Base-by-base conservation (phyloP, 225 moss, liverwort and hornwort species). In the Takakia lepidozioides region DNA sequence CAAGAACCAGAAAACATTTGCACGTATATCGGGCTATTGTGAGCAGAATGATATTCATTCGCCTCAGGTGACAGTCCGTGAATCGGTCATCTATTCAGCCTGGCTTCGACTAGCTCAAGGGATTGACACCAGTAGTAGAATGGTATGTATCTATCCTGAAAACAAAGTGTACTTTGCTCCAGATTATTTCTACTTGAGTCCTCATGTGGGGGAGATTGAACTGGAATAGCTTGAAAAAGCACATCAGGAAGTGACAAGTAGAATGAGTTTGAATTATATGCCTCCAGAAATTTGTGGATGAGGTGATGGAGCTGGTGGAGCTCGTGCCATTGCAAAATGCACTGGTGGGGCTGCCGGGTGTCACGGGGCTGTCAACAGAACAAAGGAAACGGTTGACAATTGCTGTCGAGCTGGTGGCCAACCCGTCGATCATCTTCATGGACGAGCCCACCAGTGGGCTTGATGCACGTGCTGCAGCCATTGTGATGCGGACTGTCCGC, bases 271-370 rank as follows among this genome's bases (percentile, higher is more conserved):
- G 32, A 38, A 4, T 39, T 35, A 18, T 17, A 29, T 16, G 39
- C 28, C 14, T 57, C 60, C 72, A 76, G 75, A 59, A 56, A 40
- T 76, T 76, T 49, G 75, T 76, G 58, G 63, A 76, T 15, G 58
- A 76, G 70, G 75, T 76, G 46, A 76, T 76, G 70, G 66, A 76
- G 15, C 59, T 76, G n/a, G 75, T 76, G 55, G 75, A 76, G 52
- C 37, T 76, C 54, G 60, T 38, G 23, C 9, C 62, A 15, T 66
- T 76, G 7, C 58, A 56, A 45, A 59, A 76, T 39, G 75, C 75
- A 2, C 39, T 70, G 37, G 75, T 76, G 13, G 75, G 75, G 6
- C 11, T 76, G 11, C 75, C 75, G 3, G 75, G 75, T n/a, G n/a
- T n/a, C n/a, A n/a, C n/a, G n/a, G n/a, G n/a, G n/a, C n/a, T n/a